phyloP scores from a whole-genome alignment of 108 stramenopile species.

The Schizochytrium sp. region DNA sequence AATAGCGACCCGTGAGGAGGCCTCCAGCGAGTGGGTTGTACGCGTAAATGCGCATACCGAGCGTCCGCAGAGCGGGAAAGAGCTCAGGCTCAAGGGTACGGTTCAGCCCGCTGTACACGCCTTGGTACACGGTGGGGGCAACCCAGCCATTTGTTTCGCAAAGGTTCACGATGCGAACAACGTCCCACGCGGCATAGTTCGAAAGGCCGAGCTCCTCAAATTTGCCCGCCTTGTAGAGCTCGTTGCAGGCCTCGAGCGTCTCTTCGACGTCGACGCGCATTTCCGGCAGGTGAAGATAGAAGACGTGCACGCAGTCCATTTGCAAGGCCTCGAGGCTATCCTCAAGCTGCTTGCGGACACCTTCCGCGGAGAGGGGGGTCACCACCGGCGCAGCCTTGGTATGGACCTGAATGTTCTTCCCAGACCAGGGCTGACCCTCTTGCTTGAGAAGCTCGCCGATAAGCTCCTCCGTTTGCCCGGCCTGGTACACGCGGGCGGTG shows the following conservation, averaged over 20 bases:
- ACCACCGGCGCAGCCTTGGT: neutral
- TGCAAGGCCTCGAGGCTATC: conserved; percentile 7
- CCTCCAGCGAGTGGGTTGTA: conserved; percentile 91
- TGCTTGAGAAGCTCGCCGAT: neutral
- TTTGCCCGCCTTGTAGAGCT: conserved; percentile 27
- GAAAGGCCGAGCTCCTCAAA: conserved; percentile 35
- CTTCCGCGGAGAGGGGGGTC: neutral
- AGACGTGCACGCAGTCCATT: neutral
- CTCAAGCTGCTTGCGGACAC: neutral
- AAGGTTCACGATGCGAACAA: conserved; percentile 22
- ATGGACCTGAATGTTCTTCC: neutral
- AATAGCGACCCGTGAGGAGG: conserved; percentile 67
- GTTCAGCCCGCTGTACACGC: conserved; percentile 83
- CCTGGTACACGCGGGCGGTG: neutral
- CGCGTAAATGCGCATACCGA: conserved; percentile 68
- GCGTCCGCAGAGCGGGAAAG: conserved; percentile 60
- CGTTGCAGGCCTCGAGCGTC: conserved; percentile 30
- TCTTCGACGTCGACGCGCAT: conserved; percentile 22
- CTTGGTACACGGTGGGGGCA: conserved; percentile 78
- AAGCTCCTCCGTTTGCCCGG: neutral
- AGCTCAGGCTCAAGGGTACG: conserved; percentile 72
- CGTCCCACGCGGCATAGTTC: conserved; percentile 37
- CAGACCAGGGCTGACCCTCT: neutral
- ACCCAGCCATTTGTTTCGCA: conserved; percentile 59
- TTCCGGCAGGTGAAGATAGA: conserved; percentile 37